phyloP scores from a whole-genome alignment of 768 basidiomycete genomes.

The Leccinum barrowsii region DNA sequence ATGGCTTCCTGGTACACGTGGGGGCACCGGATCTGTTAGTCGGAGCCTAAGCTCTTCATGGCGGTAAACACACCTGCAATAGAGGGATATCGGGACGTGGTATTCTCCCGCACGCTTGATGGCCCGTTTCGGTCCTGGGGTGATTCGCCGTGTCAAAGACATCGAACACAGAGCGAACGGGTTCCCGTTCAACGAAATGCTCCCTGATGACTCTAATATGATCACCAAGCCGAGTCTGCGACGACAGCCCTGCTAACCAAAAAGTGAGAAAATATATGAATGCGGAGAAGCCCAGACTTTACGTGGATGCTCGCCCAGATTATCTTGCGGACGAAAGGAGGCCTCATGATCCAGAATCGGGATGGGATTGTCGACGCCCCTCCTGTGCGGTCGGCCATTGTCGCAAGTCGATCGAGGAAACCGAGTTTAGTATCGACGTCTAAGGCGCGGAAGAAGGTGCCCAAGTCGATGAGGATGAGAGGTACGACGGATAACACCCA shows the following conservation, averaged over 20 bases:
- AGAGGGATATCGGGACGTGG: slow-evolving; percentile 8
- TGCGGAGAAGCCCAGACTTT: background rate
- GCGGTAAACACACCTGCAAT: slow-evolving; percentile 10
- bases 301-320: background rate
- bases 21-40: slow-evolving; percentile 14
- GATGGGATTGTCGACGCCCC: slow-evolving; percentile 3
- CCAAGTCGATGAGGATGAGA: slow-evolving; percentile 50
- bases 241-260: background rate
- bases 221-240: slow-evolving; percentile 8
- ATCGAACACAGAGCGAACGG: slow-evolving; percentile 27
- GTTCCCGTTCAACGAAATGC: slow-evolving; percentile 20
- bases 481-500: slow-evolving; percentile 60
- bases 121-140: slow-evolving; percentile 18
- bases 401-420: slow-evolving; percentile 48
- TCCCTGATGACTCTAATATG: slow-evolving; percentile 21
- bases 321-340: slow-evolving; percentile 7
- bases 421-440: slow-evolving; percentile 52
- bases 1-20: slow-evolving; percentile 13
- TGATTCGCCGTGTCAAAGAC: slow-evolving; percentile 24
- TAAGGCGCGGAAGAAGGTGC: slow-evolving; percentile 52
- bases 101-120: slow-evolving; percentile 8
- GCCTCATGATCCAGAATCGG: slow-evolving; percentile 2
- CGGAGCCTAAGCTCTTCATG: background rate
- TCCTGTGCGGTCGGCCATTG: slow-evolving; percentile 5
- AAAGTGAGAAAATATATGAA: background rate